Evolutionary conservation across 1,284 basidiomycete species (phyloP), one percentile per base, ranked within the genome.

Genomic region (Cryptococcus amylolentus): DNA sequence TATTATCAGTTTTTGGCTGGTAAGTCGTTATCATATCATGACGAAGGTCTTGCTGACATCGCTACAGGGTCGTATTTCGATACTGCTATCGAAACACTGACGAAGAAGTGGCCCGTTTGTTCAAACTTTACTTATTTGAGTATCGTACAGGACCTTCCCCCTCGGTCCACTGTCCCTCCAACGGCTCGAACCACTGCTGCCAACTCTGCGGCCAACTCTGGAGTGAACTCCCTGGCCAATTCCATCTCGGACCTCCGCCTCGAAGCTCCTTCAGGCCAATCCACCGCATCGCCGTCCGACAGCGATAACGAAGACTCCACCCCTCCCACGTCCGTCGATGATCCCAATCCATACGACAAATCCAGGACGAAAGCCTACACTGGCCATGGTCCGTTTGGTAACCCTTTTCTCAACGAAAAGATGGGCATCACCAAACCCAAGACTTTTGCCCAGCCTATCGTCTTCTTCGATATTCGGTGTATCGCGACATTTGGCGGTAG

Each of bases 371-470:
- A 70, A 41, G 68, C 65, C 0, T 78, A 77, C 52, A 71, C 76
- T 0, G 73, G 77, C 4, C 73, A 76, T 44, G 77, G 77, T 13
- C 76, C 76, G 13, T 75, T 79, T 51, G 59, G 59, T 8, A 61
- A 61, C 23, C 71, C 72, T 0, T 78, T 74, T 58, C 59, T 79
- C 3, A 65, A 66, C 31, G 70, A 71, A 26, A 66, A 67, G 35
- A 53, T 78, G 50, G 63, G 63, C 16, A 55, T 60, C 48, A 58
- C 63, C 3, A 70, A 66, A 56, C 76, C 77, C 6, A 75, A 74
- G 52, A 67, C 70, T 3, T 79, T 79, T 55, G 78, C 78, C 20
- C 77, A 79, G 55, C 78, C 78, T 1, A 77, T 79, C 55, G 77
- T 79, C 38, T 78, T 79, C 52, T 78, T 78, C 63, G 76, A 78